A percentile compares a stretch with the other conserved stretches of the same genome.
These are phyloP conservation scores for Annulohypoxylon stygium DNA, from an alignment of 495 filamentous ascomycete genomes.

Conservation along the genomic window DNA sequence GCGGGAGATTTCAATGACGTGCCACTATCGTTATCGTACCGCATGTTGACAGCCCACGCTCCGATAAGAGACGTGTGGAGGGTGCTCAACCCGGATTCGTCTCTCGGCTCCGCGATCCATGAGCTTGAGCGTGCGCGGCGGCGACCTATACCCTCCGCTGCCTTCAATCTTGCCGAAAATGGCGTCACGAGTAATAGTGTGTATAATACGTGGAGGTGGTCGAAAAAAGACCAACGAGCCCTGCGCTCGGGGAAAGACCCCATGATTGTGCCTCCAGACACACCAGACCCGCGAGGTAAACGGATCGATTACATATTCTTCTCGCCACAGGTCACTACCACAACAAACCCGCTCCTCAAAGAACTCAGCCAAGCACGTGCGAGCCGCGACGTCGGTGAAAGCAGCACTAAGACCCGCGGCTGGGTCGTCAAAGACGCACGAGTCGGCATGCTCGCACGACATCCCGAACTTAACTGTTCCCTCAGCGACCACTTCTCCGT, in stretches of 20 bases:
- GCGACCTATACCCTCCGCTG: conserved; percentile 72
- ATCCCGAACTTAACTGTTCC: conserved; percentile 84
- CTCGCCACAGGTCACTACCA: conserved; percentile 46
- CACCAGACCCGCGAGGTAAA: conserved; percentile 78
- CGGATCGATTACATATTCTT: conserved; percentile 95
- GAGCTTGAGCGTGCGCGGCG: conserved; percentile 70
- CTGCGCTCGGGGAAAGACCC: conserved; percentile 61
- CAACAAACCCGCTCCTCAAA: conserved; percentile 27
- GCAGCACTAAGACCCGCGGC: conserved; percentile 48
- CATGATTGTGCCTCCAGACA: conserved; percentile 68
- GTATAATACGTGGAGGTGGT: conserved; percentile 95
- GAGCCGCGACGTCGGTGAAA: conserved; percentile 40
- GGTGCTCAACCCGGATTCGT: conserved; percentile 81
- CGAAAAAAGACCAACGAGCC: conserved; percentile 70
- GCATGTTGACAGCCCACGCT: conserved; percentile 81
- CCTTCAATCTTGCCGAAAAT: conserved; percentile 81
- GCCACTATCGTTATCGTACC: conserved; percentile 87
- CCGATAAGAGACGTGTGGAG: conserved; percentile 88
- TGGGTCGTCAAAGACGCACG: conserved; percentile 77
- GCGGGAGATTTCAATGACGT: conserved; percentile 97
- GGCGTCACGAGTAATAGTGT: conserved; percentile 88
- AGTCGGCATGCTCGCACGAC: conserved; percentile 85
- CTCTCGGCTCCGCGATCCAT: conserved; percentile 76
- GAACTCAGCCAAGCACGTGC: conserved; percentile 29
- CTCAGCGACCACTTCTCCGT: conserved; percentile 95